Conservation (phyloP, 495 filamentous ascomycete genomes). For the Hypoxylon fuscum region DNA sequence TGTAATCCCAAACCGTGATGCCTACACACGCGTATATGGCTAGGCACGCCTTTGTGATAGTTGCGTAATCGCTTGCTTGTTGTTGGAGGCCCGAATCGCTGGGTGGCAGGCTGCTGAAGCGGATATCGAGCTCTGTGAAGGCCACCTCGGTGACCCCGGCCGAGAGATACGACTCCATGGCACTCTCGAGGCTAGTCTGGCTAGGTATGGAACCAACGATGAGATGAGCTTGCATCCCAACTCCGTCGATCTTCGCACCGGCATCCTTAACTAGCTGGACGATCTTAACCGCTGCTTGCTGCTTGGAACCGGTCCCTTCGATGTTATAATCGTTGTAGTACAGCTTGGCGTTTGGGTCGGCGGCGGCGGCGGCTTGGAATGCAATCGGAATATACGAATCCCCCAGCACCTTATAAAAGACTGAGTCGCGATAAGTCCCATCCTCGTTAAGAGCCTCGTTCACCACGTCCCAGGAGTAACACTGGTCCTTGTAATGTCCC, state of each 20-base stretch:
- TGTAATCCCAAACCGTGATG: slow-evolving; percentile 72
- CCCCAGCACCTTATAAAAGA: slow-evolving; percentile 66
- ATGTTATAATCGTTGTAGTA: slow-evolving; percentile 79
- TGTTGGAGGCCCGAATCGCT: slow-evolving; percentile 57
- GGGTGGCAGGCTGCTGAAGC: slow-evolving; percentile 32
- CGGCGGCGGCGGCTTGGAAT: slow-evolving; percentile 60
- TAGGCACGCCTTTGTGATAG: slow-evolving; percentile 61
- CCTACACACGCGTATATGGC: slow-evolving; percentile 67
- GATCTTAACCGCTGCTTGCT: slow-evolving; percentile 56
- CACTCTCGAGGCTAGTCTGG: slow-evolving; percentile 56
- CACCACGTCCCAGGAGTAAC: slow-evolving; percentile 65
- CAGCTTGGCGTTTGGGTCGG: slow-evolving; percentile 67
- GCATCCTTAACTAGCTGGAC: slow-evolving; percentile 62
- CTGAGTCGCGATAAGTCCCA: slow-evolving; percentile 64
- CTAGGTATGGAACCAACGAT: slow-evolving; percentile 62
- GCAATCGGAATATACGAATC: slow-evolving; percentile 67
- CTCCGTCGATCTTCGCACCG: slow-evolving; percentile 68
- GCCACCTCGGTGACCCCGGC: slow-evolving; percentile 66
- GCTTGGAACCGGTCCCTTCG: slow-evolving; percentile 62
- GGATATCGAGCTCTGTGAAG: slow-evolving; percentile 70
- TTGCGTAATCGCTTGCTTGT: slow-evolving; percentile 67
- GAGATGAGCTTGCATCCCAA: slow-evolving; percentile 72
- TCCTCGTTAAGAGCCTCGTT: slow-evolving; percentile 77
- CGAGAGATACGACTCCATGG: slow-evolving; percentile 56
- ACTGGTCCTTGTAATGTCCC: slow-evolving; percentile 60